Percentiles rank a stretch among this genome's conserved stretches.
Conservation (phyloP, 129 eudicot species). For the Saussurea involucrata region DNA sequence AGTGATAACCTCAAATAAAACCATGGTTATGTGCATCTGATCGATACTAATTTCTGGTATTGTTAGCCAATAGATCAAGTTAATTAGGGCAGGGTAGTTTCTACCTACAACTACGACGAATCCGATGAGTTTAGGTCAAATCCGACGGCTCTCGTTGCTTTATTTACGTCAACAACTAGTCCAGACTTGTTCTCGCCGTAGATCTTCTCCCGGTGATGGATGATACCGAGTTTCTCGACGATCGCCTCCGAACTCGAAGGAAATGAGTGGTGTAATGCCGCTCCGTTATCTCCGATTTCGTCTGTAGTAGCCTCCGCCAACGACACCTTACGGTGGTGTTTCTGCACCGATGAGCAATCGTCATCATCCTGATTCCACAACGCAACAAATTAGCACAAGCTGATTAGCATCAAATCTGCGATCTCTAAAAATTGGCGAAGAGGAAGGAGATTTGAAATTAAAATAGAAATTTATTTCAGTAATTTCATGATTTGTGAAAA, state of each 20-base stretch:
- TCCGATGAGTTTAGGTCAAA: constrained; percentile 20
- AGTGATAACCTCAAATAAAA: constrained; percentile 19
- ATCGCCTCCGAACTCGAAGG: constrained; percentile 22
- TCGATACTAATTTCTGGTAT: constrained; percentile 20
- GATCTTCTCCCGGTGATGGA: constrained; percentile 2
- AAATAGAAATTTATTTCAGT: background rate
- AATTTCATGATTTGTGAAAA: background rate
- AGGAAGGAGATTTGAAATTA: background rate
- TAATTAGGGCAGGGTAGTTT: constrained; percentile 2
- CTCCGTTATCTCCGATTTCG: background rate
- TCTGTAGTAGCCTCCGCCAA: background rate
- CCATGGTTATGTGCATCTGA: constrained; percentile 28
- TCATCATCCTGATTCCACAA: constrained; percentile 31
- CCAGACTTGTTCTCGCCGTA: constrained; percentile 10
- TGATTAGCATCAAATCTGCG: background rate
- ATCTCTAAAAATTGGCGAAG: background rate
- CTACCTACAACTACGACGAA: constrained; percentile 19
- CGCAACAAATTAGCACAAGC: background rate
- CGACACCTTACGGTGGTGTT: background rate
- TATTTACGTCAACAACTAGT: constrained; percentile 3
- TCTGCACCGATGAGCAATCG: constrained; percentile 16
- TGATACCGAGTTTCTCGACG: constrained; percentile 3
- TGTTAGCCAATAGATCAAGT: constrained; percentile 21
- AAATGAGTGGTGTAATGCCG: constrained; percentile 2
- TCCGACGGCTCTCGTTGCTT: constrained; percentile 16